Evolutionary conservation across 106 monocot genomes (phyloP).

Genomic region (Hemerocallis citrina): DNA sequence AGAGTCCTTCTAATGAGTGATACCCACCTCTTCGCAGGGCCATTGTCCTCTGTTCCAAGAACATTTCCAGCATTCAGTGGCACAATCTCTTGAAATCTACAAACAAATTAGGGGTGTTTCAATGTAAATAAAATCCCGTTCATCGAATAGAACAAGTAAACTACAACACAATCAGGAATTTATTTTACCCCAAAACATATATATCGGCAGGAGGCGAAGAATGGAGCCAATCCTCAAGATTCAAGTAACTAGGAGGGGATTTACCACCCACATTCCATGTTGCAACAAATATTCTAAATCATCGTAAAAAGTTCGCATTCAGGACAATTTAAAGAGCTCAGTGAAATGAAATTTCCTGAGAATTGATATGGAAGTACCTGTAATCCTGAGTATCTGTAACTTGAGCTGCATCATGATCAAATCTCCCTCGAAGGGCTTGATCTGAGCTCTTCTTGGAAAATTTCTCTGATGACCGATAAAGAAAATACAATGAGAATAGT

Average conservation of each 20-base stretch:
- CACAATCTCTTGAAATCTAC: slow-evolving; percentile 75
- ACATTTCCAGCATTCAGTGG: slow-evolving; percentile 88
- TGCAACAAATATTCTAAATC: slow-evolving; percentile 52
- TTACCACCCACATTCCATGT: slow-evolving; percentile 87
- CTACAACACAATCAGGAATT: neutral
- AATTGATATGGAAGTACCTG: slow-evolving; percentile 26
- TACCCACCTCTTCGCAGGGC: slow-evolving; percentile 76
- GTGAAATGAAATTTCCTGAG: neutral
- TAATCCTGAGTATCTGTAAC: slow-evolving; percentile 65
- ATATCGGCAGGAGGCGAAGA: slow-evolving; percentile 72
- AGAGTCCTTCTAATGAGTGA: slow-evolving; percentile 59
- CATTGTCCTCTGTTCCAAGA: slow-evolving; percentile 67
- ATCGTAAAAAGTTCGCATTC: neutral
- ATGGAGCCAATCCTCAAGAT: slow-evolving; percentile 73
- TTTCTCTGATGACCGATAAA: neutral
- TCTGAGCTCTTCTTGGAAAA: slow-evolving; percentile 27
- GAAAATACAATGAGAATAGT: neutral
- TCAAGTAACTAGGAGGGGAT: slow-evolving; percentile 58
- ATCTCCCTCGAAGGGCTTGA: slow-evolving; percentile 31
- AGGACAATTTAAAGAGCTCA: neutral
- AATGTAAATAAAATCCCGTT: neutral
- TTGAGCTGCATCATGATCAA: slow-evolving; percentile 48
- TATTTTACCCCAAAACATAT: slow-evolving; percentile 63
- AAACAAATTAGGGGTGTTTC: neutral
- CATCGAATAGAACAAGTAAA: neutral